Base-by-base conservation (phyloP, 75 land plant species). In the Picea glauca region DNA sequence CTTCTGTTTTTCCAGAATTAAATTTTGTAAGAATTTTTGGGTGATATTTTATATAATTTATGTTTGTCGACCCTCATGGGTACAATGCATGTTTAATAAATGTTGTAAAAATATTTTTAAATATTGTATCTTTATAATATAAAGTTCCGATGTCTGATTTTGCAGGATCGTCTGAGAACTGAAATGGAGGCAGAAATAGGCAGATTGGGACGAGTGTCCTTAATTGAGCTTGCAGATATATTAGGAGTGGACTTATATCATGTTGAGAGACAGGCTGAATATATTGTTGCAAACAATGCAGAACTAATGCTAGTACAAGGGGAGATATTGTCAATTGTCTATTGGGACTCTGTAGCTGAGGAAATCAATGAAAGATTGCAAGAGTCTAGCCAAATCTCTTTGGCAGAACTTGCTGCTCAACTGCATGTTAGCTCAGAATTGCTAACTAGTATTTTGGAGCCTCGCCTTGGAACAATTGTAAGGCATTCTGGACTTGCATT, bases 281-380 rank as follows among this genome's bases (percentile, higher is more conserved):
- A 70, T 32, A 84, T 95, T 57, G 92, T 93, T 18, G 77, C 83
- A 15, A 81, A 78, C 76, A 82, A 84, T 72, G 74, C 88, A 6
- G 84, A 83, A 30, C 85, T 97, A 6, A 93, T 86, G 88, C 72
- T 97, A 20, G 84, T 95, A 57, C 96, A 95, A 78, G 99, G 99
- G 5, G 99, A 97, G 77, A 86, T 97, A 60, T 83, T 97, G 35
- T 88, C 98, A 46, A 79, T 85, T 46, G 76, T 82, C 5, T 97
- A 97, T 84, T 97, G 99, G 99, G 99, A 97, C 76, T 81, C 83
- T 20, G 90, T 93, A 9, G 94, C 99, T 1, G 98, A 97, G 81
- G 99, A 97, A 77, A 84, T 93, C 46, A 97, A 97, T 80, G 99
- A 97, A 62, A 90, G 93, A 63, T 87, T 97, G 70, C 94, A 95